Evolutionary conservation across 2,329 filamentous ascomycete species (phyloP), one percentile per base, ranked within the genome.

Genomic region (Nectriaceae sp.): DNA sequence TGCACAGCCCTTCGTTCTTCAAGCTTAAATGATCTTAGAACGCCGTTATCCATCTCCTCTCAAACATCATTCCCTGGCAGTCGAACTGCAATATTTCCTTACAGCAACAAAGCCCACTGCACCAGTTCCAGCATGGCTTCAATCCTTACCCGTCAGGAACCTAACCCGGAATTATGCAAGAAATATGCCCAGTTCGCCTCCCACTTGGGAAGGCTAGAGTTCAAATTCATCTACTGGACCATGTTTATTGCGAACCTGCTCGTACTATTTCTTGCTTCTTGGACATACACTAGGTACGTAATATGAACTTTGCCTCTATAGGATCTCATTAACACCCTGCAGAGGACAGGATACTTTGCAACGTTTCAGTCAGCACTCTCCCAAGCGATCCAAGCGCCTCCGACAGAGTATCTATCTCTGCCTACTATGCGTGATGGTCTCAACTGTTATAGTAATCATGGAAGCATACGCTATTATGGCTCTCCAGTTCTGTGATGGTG

Each of bases 401-500:
- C 62, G 61, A 21, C 70, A 66, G 8, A 75, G 75, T 50, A 72
- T 83, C 33, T 60, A 63, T 8, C 65, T 77, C 51, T 75, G 71
- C 46, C 53, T 73, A 11, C 59, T 62, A 5, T 78, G 78, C 53
- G 75, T 80, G 18, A 31, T 68, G 4, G 44, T 77, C 1, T 74
- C 77, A 0, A 68, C 75, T 4, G 65, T 65, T 24, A 66, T 75
- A 11, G 69, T 81, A 21, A 66, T 82, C 44, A 71, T 84, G 65
- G 80, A 84, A 60, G 77, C 77, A 13, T 84, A 76, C 47, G 67
- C 70, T 11, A 72, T 82, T 16, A 57, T 82, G 47, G 77, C 77
- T 1, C 64, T 82, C 4, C 77, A 84, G 54, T 84, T 81, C 54
- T 84, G 81, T 53, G 78, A 81, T 31, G 80, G 79, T 10, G 81